Conservation (phyloP, 2,329 filamentous ascomycete genomes). For the Cordyceps farinosa region DNA sequence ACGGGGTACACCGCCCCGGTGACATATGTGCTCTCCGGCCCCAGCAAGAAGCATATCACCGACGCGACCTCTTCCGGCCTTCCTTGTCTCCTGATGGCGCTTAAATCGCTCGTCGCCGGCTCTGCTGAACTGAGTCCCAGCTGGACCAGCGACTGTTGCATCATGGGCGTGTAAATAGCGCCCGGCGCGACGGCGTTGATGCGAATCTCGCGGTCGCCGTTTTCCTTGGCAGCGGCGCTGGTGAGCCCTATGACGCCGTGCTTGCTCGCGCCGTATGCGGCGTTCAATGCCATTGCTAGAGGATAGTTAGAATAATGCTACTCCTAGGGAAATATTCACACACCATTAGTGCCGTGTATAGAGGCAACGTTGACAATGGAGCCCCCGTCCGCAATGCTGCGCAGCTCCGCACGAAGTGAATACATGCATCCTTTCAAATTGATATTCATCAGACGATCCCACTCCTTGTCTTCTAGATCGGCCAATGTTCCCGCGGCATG, state of each 20-base stretch:
- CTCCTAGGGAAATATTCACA: too few relatives aligned
- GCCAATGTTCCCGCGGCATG: slow-evolving; percentile 38
- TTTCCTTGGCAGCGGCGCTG: slow-evolving; percentile 36
- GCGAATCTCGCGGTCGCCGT: slow-evolving; percentile 41
- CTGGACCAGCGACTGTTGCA: slow-evolving; percentile 41
- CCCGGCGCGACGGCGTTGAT: slow-evolving; percentile 48
- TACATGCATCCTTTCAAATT: slow-evolving; percentile 52
- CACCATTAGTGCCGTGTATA: slow-evolving; percentile 44
- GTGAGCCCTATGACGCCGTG: slow-evolving; percentile 37
- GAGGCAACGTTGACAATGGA: slow-evolving; percentile 58
- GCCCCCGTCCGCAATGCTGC: slow-evolving; percentile 38
- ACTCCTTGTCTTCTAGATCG: slow-evolving; percentile 45
- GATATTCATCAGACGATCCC: slow-evolving; percentile 45
- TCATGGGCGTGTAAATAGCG: slow-evolving; percentile 47
- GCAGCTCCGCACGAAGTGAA: slow-evolving; percentile 45
- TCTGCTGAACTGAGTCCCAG: slow-evolving; percentile 33
- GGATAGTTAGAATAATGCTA: too few relatives aligned
- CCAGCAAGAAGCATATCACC: slow-evolving; percentile 34
- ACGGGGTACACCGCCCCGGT: slow-evolving; percentile 42
- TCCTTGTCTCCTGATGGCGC: slow-evolving; percentile 41
- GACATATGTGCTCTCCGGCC: slow-evolving; percentile 34
- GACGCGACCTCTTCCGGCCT: slow-evolving; percentile 37
- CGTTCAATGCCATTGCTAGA: slow-evolving; percentile 33
- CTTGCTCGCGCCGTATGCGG: slow-evolving; percentile 39
- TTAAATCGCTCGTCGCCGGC: slow-evolving; percentile 38